Conservation (phyloP, 352 stramenopile genomes). For the Phytophthora foliorum region DNA sequence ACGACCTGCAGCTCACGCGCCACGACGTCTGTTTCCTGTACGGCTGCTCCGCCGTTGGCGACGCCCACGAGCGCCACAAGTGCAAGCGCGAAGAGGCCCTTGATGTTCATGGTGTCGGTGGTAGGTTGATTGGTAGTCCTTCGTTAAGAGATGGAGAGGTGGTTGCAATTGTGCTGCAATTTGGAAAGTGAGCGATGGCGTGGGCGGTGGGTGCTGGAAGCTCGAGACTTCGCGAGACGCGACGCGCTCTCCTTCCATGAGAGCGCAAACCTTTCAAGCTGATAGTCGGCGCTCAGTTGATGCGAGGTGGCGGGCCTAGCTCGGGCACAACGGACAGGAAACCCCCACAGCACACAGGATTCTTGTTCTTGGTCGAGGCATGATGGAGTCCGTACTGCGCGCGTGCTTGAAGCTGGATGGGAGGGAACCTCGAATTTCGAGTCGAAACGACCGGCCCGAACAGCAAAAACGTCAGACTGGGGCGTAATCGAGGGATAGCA, state of each 20-base stretch:
- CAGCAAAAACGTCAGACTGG: no score
- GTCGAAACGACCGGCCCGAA: neutral
- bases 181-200: conserved; percentile 24
- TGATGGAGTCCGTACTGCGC: neutral
- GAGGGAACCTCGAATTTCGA: no score
- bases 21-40: conserved; percentile 7
- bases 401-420: neutral
- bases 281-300: neutral
- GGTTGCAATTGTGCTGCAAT: conserved; percentile 18
- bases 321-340: neutral
- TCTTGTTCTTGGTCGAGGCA: neutral
- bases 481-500: no score
- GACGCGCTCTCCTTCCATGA: neutral
- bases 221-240: neutral
- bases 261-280: no score
- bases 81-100: conserved; percentile 18
- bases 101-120: conserved; percentile 22
- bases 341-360: neutral
- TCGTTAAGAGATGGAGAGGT: conserved; percentile 4
- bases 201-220: neutral
- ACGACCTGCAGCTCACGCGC: conserved; percentile 34
- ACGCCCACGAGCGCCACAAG: conserved; percentile 17
- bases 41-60: conserved; percentile 9
- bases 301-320: neutral
- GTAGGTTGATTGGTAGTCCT: conserved; percentile 3